A percentile compares a stretch with the other conserved stretches of the same genome.
phyloP scores from a whole-genome alignment of 352 stramenopile genomes.

The Phytophthora sp. region DNA sequence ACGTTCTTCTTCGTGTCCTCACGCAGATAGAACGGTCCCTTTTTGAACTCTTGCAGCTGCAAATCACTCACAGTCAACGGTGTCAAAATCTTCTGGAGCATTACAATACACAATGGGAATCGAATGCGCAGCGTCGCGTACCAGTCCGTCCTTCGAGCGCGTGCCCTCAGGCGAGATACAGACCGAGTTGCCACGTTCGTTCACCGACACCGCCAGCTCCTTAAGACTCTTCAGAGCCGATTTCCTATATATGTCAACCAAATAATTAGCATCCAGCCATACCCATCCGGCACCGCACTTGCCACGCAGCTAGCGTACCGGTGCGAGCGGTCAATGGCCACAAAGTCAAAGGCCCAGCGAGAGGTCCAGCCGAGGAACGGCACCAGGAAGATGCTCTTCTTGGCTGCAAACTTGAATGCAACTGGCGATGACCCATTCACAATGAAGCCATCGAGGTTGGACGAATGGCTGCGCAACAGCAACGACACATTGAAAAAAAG shows the following conservation, averaged over 20 bases:
- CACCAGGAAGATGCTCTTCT: slow-evolving; percentile 86
- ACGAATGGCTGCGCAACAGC: slow-evolving; percentile 60
- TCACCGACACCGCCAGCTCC: slow-evolving; percentile 69
- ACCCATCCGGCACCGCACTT: not conserved
- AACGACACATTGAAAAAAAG: too few relatives aligned
- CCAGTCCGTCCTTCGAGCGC: slow-evolving; percentile 80
- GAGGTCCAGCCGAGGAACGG: slow-evolving; percentile 77
- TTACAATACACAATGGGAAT: not conserved
- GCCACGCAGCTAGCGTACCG: slow-evolving; percentile 38
- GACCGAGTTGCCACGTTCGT: slow-evolving; percentile 75
- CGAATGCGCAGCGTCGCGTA: slow-evolving; percentile 16
- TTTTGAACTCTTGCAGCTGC: slow-evolving; percentile 90
- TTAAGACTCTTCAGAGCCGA: slow-evolving; percentile 73
- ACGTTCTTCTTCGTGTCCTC: slow-evolving; percentile 88
- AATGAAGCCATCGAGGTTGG: slow-evolving; percentile 86
- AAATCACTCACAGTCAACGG: slow-evolving; percentile 1
- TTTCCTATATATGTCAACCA: slow-evolving; percentile 36
- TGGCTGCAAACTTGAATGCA: slow-evolving; percentile 85
- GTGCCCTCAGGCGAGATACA: slow-evolving; percentile 87
- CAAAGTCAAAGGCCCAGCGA: slow-evolving; percentile 81
- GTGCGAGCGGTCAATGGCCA: slow-evolving; percentile 81
- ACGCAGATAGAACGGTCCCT: slow-evolving; percentile 85
- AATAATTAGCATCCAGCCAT: slow-evolving; percentile 12
- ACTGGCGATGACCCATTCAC: slow-evolving; percentile 74
- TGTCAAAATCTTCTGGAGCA: not conserved